Base-by-base conservation (phyloP, 2,329 filamentous ascomycete species). In the Pseudophaeomoniella oleicola region DNA sequence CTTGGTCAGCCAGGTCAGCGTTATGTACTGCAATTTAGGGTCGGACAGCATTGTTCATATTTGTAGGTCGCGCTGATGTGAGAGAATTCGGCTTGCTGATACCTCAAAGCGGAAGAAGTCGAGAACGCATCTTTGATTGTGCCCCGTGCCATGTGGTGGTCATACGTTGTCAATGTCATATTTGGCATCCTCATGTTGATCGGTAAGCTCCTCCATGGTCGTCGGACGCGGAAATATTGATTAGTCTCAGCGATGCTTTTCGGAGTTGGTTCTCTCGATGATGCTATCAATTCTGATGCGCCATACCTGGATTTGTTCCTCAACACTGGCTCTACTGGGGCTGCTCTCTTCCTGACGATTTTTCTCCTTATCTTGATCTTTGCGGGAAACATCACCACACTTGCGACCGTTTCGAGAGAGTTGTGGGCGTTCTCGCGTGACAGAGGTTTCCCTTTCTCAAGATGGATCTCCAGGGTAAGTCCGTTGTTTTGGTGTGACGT, bases 381-480 rank as follows among this genome's bases (percentile, higher is more conserved):
- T 33, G 39, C 34, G 22, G 34, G 34, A 10, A 40, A 44, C 31
- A 44, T 44, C 32, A 44, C 42, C 10, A 37, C 34, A 13, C 30
- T 44, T 16, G 43, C 43, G 3, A 42, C 43, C 17, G 40, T 38
- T 6, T 42, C 39, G 14, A 50, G 62, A 22, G 54, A 59, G 5
- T 54, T 63, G 2, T 65, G 57, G 39, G 61, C 46, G 0, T 64
- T 64, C 39, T 64, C 69, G 4, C 56, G 70, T 33, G 69, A 73
- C 42, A 53, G 60, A 13, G 69, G 69, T 2, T 52, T 66, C 5
- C 63, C 62, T 0, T 60, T 55, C 38, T 55, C 59, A 1, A 27
- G 33, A 2, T 63, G 57, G 49, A 58, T 68, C 11, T 37, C 37
- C 32, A 44, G 40, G 37, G 32, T 34, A 15, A 34, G 32, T 10